Base-by-base conservation (phyloP, 2,329 filamentous ascomycete species). In the Neonectria ditissima region DNA sequence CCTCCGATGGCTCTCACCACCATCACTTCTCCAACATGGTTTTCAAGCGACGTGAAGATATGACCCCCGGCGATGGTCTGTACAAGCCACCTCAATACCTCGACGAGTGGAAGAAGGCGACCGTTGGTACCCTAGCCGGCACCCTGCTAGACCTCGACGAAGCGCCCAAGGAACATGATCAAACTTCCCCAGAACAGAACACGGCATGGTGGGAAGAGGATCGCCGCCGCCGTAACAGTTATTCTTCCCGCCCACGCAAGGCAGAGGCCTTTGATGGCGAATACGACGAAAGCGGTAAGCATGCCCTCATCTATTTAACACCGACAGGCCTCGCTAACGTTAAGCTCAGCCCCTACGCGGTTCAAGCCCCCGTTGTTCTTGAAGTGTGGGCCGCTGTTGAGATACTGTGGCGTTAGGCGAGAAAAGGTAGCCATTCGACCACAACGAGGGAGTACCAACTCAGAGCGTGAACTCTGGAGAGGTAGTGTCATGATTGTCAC, bases 401-500 rank as follows among this genome's bases (percentile, higher is more conserved):
- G 96, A 63, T 99, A 97, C 77, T 95, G 91, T 59, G 96, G 97
- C 20, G 88, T 97, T 44, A 88, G 91, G 43, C 84, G 84, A 41
- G 88, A 97, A 78, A 81, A 83, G 72, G 74, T 80, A 51, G 73
- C 81, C 0, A 74, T 66, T 7, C 70, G 75, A 55, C 52, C 73
- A 7, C 73, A 71, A 43, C 73, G 67, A 22, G 62, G 69, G 13
- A 69, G 58, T 67, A 68, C 73, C 2, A 60, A 74, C 13, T 57
- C 74, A 0, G 89, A 93, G 45, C 87, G 89, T 55, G 93, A 97
- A 72, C 89, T 95, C 20, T 99, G 96, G 96, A 89, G 94, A 76
- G 96, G 96, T 5, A 97, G 89, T 64, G 86, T 98, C 61, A 94
- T 99, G 93, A 97, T 99, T 72, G 94, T 99, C 22, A 98, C 96